Conservation (phyloP, 2,329 filamentous ascomycete genomes). For the Claviceps fusiformis region DNA sequence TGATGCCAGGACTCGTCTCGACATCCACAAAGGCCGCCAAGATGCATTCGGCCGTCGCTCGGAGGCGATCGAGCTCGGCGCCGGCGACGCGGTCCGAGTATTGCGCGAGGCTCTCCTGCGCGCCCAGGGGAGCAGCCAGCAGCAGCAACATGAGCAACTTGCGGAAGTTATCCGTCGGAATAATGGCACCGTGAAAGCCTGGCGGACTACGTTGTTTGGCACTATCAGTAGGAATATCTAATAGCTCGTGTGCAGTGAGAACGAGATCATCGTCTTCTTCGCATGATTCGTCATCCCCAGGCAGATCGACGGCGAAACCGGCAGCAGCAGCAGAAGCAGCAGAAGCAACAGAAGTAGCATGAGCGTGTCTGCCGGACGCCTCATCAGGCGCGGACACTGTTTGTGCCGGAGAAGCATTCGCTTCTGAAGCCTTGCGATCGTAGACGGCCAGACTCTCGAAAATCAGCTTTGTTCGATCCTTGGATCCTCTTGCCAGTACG, state of each 20-base stretch:
- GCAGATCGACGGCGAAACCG: slow-evolving; percentile 34
- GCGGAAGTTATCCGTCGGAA: slow-evolving; percentile 60
- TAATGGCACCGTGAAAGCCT: slow-evolving; percentile 49
- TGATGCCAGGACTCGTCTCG: slow-evolving; percentile 50
- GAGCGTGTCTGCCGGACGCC: background rate
- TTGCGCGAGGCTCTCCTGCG: slow-evolving; percentile 50
- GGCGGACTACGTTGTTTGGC: slow-evolving; percentile 39
- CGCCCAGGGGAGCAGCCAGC: slow-evolving; percentile 48
- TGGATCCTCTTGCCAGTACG: slow-evolving; percentile 44
- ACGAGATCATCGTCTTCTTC: slow-evolving; percentile 49
- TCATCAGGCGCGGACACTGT: background rate
- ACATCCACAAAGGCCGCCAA: slow-evolving; percentile 52
- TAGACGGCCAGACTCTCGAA: slow-evolving; percentile 62
- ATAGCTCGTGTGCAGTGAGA: slow-evolving; percentile 52
- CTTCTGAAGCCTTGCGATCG: slow-evolving; percentile 40
- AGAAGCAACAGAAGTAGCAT: background rate
- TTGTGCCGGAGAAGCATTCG: slow-evolving; percentile 4
- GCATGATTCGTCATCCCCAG: slow-evolving; percentile 29
- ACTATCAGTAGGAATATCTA: slow-evolving; percentile 46
- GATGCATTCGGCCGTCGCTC: slow-evolving; percentile 48
- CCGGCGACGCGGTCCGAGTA: slow-evolving; percentile 44
- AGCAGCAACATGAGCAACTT: slow-evolving; percentile 58
- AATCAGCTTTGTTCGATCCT: slow-evolving; percentile 48
- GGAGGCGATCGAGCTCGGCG: slow-evolving; percentile 42
- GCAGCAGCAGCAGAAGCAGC: background rate